Conservation (phyloP, 441 rosid genomes). For the Erodium moschatum region DNA sequence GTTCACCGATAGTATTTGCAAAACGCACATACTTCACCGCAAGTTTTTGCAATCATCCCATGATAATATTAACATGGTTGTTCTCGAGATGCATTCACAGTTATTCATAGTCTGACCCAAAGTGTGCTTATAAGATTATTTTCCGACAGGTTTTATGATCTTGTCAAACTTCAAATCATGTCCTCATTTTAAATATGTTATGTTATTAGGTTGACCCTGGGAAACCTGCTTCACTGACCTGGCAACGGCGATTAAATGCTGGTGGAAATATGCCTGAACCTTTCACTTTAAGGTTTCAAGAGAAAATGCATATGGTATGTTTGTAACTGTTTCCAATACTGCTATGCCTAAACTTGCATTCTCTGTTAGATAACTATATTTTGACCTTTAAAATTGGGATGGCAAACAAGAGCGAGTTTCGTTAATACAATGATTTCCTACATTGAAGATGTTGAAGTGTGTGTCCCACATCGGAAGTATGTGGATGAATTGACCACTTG, state of each 20-base stretch:
- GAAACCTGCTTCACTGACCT: conserved; percentile 48
- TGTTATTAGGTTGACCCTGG: conserved; percentile 40
- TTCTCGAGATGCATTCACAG: not conserved
- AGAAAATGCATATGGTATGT: conserved; percentile 52
- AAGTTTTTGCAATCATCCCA: too few relatives aligned
- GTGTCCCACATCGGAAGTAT: too few relatives aligned
- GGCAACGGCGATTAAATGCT: conserved; percentile 54
- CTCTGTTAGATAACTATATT: not conserved
- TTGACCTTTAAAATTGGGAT: not conserved
- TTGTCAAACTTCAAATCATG: conserved; percentile 7
- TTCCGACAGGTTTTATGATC: not conserved
- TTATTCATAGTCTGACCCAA: not conserved
- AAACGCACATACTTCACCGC: too few relatives aligned
- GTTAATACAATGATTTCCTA: not conserved
- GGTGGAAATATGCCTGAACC: conserved; percentile 33
- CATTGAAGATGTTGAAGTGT: not conserved
- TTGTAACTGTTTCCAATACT: not conserved
- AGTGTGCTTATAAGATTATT: not conserved
- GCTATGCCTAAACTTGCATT: conserved; percentile 2
- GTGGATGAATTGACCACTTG: too few relatives aligned
- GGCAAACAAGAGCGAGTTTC: not conserved
- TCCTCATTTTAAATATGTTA: not conserved
- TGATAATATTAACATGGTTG: not conserved
- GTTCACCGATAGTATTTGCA: too few relatives aligned
- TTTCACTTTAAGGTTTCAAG: conserved; percentile 39